Evolutionary conservation across 2,329 filamentous ascomycete species (phyloP), one percentile per base, ranked within the genome.

Genomic region (Diplodia scrobiculata): DNA sequence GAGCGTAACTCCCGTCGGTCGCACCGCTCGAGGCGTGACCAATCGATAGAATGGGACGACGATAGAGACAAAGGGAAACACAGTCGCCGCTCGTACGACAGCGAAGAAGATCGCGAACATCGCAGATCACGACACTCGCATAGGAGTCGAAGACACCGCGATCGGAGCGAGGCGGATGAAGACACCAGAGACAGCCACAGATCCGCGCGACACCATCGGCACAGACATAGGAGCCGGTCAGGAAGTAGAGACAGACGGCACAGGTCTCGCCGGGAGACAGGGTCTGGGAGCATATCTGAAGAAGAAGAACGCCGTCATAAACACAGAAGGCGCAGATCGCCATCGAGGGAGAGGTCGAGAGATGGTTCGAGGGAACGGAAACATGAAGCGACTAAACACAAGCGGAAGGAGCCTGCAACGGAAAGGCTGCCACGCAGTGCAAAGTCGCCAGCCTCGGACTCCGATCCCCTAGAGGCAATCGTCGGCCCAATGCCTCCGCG

Each of bases 401-500:
- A 66, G 17, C 41, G 29, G 32, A 47, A 50, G 38, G 21, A 38
- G 32, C 17, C 48, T 19, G 27, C 1, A 14, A 47, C 41, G 13
- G 25, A 53, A 53, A 19, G 29, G 51, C 13, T 13, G 13, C 14
- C 14, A 4, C 29, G n/a, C 41, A 25, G 13, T 27, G 41, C 25
- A 11, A 50, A 13, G 19, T 53, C 69, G 2, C 63, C 67, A 41
- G 71, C 66, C n/a, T 77, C 74, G 2, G 78, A 79, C 47, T 92
- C 90, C 0, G 91, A 96, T 73, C 88, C 91, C 0, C 79, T 92
- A 3, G 88, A 92, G 66, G 86, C 89, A 3, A 80, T 94, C 21
- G 88, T 97, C 38, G 93, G 92, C 0, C 92, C 92, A 21, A 77
- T 80, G 0, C 87, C 85, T 9, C 87, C 88, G 32, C 83, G 83